Evolutionary conservation across 768 basidiomycete genomes (phyloP).

Genomic region (Boletus subparvulus): DNA sequence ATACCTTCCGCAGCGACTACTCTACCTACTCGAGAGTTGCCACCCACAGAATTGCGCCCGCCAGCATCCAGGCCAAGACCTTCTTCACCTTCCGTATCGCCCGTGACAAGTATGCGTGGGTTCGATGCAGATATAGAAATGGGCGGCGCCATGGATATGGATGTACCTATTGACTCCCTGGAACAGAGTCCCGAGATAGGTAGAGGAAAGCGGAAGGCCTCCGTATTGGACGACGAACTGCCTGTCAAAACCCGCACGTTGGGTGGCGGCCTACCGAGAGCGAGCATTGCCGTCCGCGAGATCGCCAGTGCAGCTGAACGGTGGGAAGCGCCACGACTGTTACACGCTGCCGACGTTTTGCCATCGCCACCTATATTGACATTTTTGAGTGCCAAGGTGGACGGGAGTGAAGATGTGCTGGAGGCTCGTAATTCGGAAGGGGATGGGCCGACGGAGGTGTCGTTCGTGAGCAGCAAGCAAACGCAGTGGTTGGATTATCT

Average conservation of each 20-base stretch:
- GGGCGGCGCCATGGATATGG: constrained; percentile 51
- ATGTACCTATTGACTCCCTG: constrained; percentile 54
- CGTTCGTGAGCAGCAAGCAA: constrained; percentile 60
- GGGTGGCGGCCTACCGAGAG: constrained; percentile 64
- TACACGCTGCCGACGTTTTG: constrained; percentile 20
- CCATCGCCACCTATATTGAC: constrained; percentile 62
- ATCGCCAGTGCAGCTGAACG: constrained; percentile 35
- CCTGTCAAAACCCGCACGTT: constrained; percentile 52
- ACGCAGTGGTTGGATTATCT: constrained; percentile 91
- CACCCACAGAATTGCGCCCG: constrained; percentile 13
- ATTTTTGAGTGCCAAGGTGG: constrained; percentile 55
- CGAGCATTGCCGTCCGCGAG: constrained; percentile 52
- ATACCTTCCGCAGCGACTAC: constrained; percentile 37
- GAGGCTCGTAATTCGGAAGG: constrained; percentile 79
- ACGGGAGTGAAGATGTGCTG: constrained; percentile 64
- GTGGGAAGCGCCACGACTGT: constrained; percentile 20
- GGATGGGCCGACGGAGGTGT: constrained; percentile 64
- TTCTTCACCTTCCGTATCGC: constrained; percentile 40
- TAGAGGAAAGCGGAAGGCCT: constrained; percentile 55
- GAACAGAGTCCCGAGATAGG: constrained; percentile 42
- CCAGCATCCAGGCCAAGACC: constrained; percentile 27
- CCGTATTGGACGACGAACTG: constrained; percentile 41
- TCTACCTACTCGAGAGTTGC: constrained; percentile 13
- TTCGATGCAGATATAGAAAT: constrained; percentile 44
- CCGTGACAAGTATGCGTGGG: constrained; percentile 49